phyloP scores from a whole-genome alignment of 2,329 filamentous ascomycete genomes.

The Coleophoma cylindrospora region DNA sequence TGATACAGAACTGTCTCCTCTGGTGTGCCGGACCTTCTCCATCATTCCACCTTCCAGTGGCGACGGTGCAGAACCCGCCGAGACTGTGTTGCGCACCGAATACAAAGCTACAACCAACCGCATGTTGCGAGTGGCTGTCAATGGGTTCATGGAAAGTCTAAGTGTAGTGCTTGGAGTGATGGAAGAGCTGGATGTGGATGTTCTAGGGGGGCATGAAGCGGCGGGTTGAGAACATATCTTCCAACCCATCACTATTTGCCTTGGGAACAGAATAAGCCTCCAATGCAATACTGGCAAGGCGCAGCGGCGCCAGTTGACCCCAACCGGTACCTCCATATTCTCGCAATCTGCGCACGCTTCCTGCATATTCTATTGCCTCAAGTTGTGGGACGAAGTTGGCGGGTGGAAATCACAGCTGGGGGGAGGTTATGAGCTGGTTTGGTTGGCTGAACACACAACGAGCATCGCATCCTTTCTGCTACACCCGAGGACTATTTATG shows the following conservation, averaged over 20 bases:
- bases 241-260: no score
- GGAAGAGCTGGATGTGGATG: conserved; percentile 83
- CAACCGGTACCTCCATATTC: not conserved
- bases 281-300: not conserved
- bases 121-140: conserved; percentile 93
- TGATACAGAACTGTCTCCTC: conserved; percentile 82
- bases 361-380: no score
- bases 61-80: conserved; percentile 14
- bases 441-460: no score
- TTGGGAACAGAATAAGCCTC: no score
- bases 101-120: conserved; percentile 91
- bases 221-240: conserved; percentile 5
- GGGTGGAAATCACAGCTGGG: no score
- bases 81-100: conserved; percentile 61
- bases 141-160: conserved; percentile 91
- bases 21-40: conserved; percentile 69
- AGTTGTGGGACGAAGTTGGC: no score
- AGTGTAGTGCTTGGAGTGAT: conserved; percentile 83
- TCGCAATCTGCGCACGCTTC: no score
- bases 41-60: conserved; percentile 33
- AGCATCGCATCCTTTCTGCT: no score
- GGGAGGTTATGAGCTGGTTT: no score
- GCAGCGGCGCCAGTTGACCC: not conserved
- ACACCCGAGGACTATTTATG: no score
- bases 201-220: conserved; percentile 47